Percentiles rank a stretch among this genome's conserved stretches.
These are phyloP conservation scores for Rehmannia glutinosa DNA, from an alignment of 257 asterid genomes.

Conservation along the genomic window DNA sequence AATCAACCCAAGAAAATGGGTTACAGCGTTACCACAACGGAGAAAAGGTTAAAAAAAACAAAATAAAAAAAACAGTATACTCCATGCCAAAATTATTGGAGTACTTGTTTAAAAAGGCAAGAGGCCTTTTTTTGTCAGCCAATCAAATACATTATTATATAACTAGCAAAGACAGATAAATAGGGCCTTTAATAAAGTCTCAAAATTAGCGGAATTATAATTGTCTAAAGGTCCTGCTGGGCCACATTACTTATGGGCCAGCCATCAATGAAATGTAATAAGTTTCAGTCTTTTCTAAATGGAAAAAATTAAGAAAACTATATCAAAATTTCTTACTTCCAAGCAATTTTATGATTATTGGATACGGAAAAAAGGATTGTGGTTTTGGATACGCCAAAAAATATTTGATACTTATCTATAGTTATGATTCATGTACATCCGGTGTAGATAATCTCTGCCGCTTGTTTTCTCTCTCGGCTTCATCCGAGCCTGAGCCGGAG, in stretches of 20 bases:
- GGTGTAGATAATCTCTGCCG: slow-evolving; percentile 30
- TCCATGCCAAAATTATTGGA: slow-evolving; percentile 27
- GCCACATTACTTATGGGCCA: slow-evolving; percentile 3
- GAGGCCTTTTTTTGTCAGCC: slow-evolving; percentile 9
- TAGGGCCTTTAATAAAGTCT: slow-evolving; percentile 12
- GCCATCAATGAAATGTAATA: background rate
- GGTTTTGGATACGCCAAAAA: background rate
- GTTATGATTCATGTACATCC: slow-evolving; percentile 36
- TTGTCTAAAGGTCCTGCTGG: background rate
- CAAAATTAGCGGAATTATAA: background rate
- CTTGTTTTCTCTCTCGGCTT: slow-evolving; percentile 30
- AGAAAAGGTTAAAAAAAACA: background rate
- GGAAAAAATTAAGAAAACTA: background rate
- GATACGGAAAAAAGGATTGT: background rate
- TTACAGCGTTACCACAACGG: background rate
- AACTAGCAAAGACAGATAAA: background rate
- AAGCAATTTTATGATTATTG: background rate
- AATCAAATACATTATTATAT: slow-evolving; percentile 2
- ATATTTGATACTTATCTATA: slow-evolving; percentile 15
- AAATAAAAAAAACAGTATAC: background rate
- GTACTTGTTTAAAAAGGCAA: slow-evolving; percentile 12
- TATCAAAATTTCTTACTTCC: background rate
- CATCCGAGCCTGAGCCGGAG: too few relatives aligned
- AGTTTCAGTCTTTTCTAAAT: background rate
- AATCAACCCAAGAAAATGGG: slow-evolving; percentile 6